Conservation (phyloP, 1,284 basidiomycete genomes). For the Xerocomus nothofagi region DNA sequence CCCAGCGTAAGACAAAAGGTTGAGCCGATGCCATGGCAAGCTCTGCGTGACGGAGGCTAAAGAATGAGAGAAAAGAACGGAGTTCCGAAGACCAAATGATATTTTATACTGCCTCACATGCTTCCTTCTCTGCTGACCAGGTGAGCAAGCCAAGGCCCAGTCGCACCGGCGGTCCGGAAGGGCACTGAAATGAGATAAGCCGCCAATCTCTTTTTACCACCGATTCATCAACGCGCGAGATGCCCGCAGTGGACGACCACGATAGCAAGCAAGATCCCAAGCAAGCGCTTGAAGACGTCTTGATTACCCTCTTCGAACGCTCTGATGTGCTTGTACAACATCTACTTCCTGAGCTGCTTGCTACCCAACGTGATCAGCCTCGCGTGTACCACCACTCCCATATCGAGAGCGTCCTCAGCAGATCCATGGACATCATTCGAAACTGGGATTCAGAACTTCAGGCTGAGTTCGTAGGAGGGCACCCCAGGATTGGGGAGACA, state of each 20-base stretch:
- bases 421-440: conserved; percentile 51
- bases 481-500: conserved; percentile 87
- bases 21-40: conserved; percentile 23
- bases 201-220: neutral
- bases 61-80: conserved; percentile 1
- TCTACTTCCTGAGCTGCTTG: conserved; percentile 58
- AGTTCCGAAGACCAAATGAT: conserved; percentile 1
- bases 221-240: neutral
- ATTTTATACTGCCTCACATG: conserved; percentile 8
- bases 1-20: conserved; percentile 50
- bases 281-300: conserved; percentile 36
- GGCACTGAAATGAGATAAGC: conserved; percentile 14
- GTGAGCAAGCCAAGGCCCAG: neutral
- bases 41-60: neutral
- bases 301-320: conserved; percentile 67
- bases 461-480: conserved; percentile 74
- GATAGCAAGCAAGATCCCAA: conserved; percentile 35
- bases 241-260: conserved; percentile 27
- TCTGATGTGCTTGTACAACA: conserved; percentile 57
- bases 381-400: conserved; percentile 10
- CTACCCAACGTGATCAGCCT: neutral
- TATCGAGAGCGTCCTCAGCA: conserved; percentile 59
- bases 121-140: conserved; percentile 6
- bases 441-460: conserved; percentile 59
- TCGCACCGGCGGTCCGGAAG: conserved; percentile 9